These are phyloP conservation scores for Hypomontagnella monticulosa DNA, from an alignment of 495 filamentous ascomycete genomes.

Conservation along the genomic window DNA sequence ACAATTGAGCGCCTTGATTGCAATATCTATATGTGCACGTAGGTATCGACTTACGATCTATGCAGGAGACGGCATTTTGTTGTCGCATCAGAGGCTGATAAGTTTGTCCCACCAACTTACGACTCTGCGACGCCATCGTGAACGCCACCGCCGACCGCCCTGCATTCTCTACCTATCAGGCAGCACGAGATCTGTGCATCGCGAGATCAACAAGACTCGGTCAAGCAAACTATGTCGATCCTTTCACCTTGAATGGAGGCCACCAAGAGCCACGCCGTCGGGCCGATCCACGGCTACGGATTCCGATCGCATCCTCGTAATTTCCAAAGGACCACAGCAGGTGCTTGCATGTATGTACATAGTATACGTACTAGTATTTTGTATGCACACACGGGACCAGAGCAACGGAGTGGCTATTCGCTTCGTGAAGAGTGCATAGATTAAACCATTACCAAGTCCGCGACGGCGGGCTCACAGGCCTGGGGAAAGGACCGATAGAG, in stretches of 20 bases:
- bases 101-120: neutral
- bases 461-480: slow-evolving; percentile 15
- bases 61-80: no score
- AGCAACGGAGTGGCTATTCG: slow-evolving; percentile 1
- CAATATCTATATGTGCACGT: no score
- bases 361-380: no score
- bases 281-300: slow-evolving; percentile 24
- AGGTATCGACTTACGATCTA: no score
- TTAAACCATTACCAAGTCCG: slow-evolving; percentile 20
- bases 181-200: neutral
- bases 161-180: neutral
- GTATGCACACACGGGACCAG: neutral
- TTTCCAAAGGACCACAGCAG: slow-evolving; percentile 3
- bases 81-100: neutral
- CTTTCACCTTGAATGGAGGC: neutral
- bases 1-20: no score
- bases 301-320: slow-evolving; percentile 1
- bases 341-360: neutral
- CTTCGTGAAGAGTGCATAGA: slow-evolving; percentile 7
- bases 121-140: neutral
- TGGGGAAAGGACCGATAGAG: slow-evolving; percentile 27
- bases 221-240: no score
- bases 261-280: slow-evolving; percentile 13
- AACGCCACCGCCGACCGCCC: slow-evolving; percentile 10
- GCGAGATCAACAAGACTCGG: no score